These are phyloP conservation scores for Quercus aquifolioides DNA, from an alignment of 306 rosid genomes.

Conservation along the genomic window DNA sequence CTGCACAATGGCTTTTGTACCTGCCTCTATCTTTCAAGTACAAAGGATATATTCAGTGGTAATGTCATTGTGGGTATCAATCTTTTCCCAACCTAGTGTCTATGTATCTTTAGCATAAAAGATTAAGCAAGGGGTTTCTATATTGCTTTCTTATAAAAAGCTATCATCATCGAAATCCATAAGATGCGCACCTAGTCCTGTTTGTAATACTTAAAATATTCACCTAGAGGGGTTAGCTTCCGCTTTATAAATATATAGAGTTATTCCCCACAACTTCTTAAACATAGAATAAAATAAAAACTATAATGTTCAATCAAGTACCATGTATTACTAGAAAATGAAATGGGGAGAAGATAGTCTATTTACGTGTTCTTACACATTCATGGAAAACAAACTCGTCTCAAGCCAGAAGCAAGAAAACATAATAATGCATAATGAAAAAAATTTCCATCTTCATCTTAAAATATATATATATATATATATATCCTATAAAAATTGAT, in stretches of 20 bases:
- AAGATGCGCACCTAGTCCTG: constrained; percentile 35
- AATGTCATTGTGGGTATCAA: constrained; percentile 29
- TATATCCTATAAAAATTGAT: not conserved
- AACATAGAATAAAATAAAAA: not conserved
- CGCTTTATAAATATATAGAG: not conserved
- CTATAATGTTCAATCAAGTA: not conserved
- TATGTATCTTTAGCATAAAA: constrained; percentile 32
- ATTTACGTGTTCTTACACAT: not conserved
- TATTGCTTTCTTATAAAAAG: constrained; percentile 30
- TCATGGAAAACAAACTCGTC: not conserved
- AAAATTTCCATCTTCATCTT: no score
- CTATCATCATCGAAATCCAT: constrained; percentile 21
- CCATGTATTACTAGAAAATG: not conserved
- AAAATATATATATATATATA: not conserved
- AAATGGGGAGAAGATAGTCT: not conserved
- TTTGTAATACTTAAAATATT: constrained; percentile 5
- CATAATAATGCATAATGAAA: not conserved
- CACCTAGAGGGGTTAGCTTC: not conserved
- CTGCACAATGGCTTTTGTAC: constrained; percentile 19
- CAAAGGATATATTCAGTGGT: constrained; percentile 39
- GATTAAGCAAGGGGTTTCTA: constrained; percentile 25
- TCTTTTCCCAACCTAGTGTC: constrained; percentile 29
- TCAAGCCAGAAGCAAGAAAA: not conserved
- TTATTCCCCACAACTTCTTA: constrained; percentile 3
- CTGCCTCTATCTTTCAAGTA: constrained; percentile 17